Conservation (phyloP, 108 stramenopile species). For the Nitzschia sp. region DNA sequence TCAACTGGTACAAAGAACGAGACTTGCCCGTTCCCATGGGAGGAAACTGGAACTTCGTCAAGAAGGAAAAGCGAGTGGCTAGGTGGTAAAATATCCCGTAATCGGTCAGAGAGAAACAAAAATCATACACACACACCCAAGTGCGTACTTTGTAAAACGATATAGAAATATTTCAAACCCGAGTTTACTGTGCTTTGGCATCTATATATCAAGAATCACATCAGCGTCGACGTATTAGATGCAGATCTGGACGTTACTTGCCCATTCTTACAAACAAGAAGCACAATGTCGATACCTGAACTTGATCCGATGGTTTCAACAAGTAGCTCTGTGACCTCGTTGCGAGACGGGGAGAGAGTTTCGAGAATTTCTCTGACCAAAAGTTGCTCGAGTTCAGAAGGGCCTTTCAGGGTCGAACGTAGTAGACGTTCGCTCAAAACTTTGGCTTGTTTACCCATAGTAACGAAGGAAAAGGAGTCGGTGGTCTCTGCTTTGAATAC, state of each 20-base stretch:
- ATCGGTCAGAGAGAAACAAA: neutral
- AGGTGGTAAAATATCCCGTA: constrained; percentile 71
- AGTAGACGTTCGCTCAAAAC: neutral
- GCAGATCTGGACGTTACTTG: neutral
- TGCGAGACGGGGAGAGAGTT: neutral
- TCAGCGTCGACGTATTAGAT: too few species aligned
- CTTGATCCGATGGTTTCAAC: neutral
- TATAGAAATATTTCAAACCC: too few species aligned
- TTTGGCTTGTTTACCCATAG: neutral
- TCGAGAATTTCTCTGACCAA: neutral
- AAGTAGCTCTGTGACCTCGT: neutral
- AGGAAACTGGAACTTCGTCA: constrained; percentile 55
- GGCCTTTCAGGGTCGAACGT: neutral
- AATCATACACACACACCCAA: neutral
- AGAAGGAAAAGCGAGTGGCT: constrained; percentile 61
- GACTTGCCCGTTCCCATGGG: constrained; percentile 82
- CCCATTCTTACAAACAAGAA: neutral
- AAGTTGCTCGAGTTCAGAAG: neutral
- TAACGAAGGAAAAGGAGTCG: neutral
- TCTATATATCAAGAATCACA: too few species aligned
- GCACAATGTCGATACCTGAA: neutral
- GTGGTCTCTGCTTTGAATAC: neutral
- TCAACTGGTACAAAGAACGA: constrained; percentile 78
- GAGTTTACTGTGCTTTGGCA: too few species aligned
- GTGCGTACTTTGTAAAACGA: too few species aligned